These are phyloP conservation scores for Boletus rufocinnamomeus DNA, from an alignment of 768 basidiomycete species.

Conservation along the genomic window DNA sequence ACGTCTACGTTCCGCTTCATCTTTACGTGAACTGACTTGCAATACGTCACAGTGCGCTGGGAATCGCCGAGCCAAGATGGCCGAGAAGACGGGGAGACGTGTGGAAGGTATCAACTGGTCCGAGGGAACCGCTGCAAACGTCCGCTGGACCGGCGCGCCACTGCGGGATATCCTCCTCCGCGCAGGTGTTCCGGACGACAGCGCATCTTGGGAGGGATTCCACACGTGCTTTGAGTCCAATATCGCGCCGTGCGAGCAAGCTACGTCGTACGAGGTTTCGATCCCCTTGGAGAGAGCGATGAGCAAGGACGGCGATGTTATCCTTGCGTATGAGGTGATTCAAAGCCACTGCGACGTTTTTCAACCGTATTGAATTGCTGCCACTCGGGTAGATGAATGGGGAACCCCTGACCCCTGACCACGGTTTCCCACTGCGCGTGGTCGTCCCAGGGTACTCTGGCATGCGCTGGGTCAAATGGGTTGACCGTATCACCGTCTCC, in stretches of 20 bases:
- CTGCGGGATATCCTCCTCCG: conserved; percentile 57
- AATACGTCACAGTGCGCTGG: conserved; percentile 52
- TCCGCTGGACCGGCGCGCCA: conserved; percentile 62
- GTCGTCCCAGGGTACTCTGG: conserved; percentile 69
- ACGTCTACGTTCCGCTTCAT: conserved; percentile 13
- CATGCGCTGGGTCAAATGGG: conserved; percentile 78
- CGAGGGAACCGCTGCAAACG: conserved; percentile 71
- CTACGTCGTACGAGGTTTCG: conserved; percentile 62
- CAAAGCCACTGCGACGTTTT: too few relatives aligned
- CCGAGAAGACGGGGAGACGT: conserved; percentile 43
- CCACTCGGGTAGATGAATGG: conserved; percentile 55
- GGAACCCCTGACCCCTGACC: conserved; percentile 55
- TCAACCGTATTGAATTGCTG: neutral
- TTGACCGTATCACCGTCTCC: conserved; percentile 59
- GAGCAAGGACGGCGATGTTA: conserved; percentile 47
- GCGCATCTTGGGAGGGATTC: conserved; percentile 25
- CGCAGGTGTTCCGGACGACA: conserved; percentile 38
- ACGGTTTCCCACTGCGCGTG: conserved; percentile 67
- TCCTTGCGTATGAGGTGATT: conserved; percentile 64
- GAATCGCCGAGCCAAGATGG: conserved; percentile 69
- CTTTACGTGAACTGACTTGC: neutral
- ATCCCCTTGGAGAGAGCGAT: conserved; percentile 56
- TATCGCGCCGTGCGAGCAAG: conserved; percentile 62
- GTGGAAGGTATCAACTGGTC: conserved; percentile 65
- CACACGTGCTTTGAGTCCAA: conserved; percentile 66